Evolutionary conservation across 2,329 filamentous ascomycete genomes (phyloP).

Genomic region (Cordyceps sp.): DNA sequence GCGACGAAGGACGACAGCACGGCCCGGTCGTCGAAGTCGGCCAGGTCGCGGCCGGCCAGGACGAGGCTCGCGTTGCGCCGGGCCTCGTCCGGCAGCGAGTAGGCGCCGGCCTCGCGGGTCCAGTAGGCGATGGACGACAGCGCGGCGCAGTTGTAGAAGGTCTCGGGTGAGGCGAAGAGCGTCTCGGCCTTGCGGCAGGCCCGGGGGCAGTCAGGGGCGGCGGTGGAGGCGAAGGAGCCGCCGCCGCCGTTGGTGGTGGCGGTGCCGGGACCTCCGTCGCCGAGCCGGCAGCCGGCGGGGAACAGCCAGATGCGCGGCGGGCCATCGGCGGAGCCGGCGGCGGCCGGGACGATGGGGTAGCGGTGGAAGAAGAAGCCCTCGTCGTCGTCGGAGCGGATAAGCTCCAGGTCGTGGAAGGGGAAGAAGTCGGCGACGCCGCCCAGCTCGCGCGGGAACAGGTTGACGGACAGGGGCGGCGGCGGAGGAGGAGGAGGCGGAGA

Average conservation of each 20-base stretch:
- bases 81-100: conserved; percentile 14
- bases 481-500: no score
- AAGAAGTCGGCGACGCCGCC: conserved; percentile 18
- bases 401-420: conserved; percentile 18
- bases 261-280: no score
- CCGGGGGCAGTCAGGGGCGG: no score
- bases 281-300: conserved; percentile 14
- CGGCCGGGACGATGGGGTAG: conserved; percentile 14
- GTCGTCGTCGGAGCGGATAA: conserved; percentile 10
- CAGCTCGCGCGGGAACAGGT: conserved; percentile 11
- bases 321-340: conserved; percentile 17
- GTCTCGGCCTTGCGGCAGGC: no score
- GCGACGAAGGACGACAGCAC: conserved; percentile 15
- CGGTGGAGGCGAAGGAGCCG: no score
- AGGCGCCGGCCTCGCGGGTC: conserved; percentile 12
- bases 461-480: conserved; percentile 12
- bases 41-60: conserved; percentile 16
- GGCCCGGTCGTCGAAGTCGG: conserved; percentile 13
- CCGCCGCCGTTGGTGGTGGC: conserved; percentile 3
- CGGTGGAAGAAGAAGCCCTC: conserved; percentile 17
- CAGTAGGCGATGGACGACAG: conserved; percentile 17
- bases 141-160: conserved; percentile 21
- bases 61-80: conserved; percentile 18
- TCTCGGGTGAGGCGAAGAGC: conserved; percentile 19
- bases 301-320: conserved; percentile 15